Evolutionary conservation across 257 asterid genomes (phyloP).

Genomic region (Prunella vulgaris): DNA sequence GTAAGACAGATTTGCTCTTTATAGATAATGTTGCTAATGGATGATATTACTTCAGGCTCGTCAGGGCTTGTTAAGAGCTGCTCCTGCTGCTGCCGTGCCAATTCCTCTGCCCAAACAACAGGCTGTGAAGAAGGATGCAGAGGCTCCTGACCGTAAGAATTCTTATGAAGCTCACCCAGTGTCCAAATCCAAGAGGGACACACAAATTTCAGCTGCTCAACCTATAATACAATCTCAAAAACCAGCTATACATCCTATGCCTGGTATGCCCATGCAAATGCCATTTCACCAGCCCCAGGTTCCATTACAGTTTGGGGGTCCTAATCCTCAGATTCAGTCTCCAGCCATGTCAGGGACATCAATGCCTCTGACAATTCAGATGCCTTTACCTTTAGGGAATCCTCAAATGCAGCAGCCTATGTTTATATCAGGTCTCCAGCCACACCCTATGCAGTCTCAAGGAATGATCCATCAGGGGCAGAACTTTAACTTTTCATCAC

Average conservation of each 20-base stretch:
- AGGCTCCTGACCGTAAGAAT: conserved; percentile 38
- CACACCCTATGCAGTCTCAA: conserved; percentile 74
- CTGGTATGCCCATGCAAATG: conserved; percentile 57
- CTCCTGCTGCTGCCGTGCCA: conserved; percentile 49
- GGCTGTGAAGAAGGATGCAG: conserved; percentile 48
- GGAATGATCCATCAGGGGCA: conserved; percentile 84
- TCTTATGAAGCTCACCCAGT: conserved; percentile 40
- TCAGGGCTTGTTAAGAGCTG: conserved; percentile 40
- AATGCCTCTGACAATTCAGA: conserved; percentile 50
- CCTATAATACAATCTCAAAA: conserved; percentile 54
- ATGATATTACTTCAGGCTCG: conserved; percentile 51
- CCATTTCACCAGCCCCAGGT: conserved; percentile 59
- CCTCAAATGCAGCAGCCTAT: conserved; percentile 63
- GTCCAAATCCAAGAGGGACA: conserved; percentile 57
- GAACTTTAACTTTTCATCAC: conserved; percentile 53
- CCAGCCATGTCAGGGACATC: conserved; percentile 70
- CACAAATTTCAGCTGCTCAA: conserved; percentile 46
- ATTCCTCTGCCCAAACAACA: conserved; percentile 60
- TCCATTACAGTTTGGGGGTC: conserved; percentile 69
- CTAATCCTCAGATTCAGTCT: conserved; percentile 72
- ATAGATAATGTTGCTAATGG: conserved; percentile 1
- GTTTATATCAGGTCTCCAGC: conserved; percentile 68
- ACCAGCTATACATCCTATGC: conserved; percentile 48
- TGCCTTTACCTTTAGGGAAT: conserved; percentile 63
- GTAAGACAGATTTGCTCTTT: neutral